Evolutionary conservation across 2,329 filamentous ascomycete genomes (phyloP).

Genomic region (Sporothrix brasiliensis): DNA sequence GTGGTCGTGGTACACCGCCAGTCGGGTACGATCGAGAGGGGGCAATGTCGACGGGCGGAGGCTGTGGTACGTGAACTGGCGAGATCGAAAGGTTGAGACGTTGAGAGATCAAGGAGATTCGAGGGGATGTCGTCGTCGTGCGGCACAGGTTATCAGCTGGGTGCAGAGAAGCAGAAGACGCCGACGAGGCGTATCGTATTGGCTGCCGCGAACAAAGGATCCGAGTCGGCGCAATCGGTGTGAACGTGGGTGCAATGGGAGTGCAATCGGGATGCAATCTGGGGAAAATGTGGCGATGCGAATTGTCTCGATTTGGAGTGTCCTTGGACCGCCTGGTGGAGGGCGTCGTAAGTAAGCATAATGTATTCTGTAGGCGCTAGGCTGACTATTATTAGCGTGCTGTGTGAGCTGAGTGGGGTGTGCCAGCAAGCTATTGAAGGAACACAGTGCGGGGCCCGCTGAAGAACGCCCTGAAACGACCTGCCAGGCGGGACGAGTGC

Average conservation of each 20-base stretch:
- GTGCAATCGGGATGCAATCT: neutral
- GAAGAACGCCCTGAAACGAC: slow-evolving; percentile 17
- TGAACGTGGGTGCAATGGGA: neutral
- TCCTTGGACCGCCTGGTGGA: neutral
- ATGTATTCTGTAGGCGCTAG: neutral
- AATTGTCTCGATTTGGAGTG: slow-evolving; percentile 23
- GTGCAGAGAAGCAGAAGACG: neutral
- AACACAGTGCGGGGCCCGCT: slow-evolving; percentile 21
- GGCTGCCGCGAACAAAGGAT: neutral
- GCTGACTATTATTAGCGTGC: neutral
- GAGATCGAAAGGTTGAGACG: neutral
- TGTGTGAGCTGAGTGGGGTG: neutral
- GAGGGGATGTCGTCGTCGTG: neutral
- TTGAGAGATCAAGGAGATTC: neutral
- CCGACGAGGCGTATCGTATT: no score
- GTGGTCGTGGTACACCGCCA: slow-evolving; percentile 18
- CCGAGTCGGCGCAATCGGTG: neutral
- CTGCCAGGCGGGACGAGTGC: neutral
- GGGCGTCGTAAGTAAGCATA: neutral
- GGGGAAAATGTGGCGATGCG: slow-evolving; percentile 11
- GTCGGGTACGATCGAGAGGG: neutral
- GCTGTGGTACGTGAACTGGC: neutral
- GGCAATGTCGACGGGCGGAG: neutral
- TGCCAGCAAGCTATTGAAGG: slow-evolving; percentile 1
- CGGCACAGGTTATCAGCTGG: no score